Evolutionary conservation across 345 rosid species (phyloP).

Genomic region (Rhizophora mangle): DNA sequence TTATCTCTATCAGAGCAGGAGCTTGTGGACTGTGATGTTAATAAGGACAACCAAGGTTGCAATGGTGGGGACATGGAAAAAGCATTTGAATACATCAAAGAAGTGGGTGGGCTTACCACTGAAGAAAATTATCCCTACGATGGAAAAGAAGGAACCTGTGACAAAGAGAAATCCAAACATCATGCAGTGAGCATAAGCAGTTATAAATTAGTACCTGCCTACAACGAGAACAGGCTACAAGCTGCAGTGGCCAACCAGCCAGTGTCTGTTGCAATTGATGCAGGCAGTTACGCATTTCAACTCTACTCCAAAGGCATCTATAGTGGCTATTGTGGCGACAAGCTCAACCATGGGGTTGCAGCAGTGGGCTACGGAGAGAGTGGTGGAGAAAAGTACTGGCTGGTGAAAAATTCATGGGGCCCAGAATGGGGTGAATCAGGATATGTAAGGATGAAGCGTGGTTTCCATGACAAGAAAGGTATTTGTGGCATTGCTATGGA

Average conservation of each 20-base stretch:
- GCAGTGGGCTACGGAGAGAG: conserved; percentile 71
- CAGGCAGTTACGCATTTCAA: conserved; percentile 58
- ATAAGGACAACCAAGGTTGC: conserved; percentile 50
- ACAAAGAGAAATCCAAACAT: conserved; percentile 31
- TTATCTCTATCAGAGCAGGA: conserved; percentile 77
- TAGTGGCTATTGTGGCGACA: conserved; percentile 51
- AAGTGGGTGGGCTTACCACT: conserved; percentile 57
- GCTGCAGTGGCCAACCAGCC: conserved; percentile 68
- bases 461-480: conserved; percentile 33
- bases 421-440: conserved; percentile 84
- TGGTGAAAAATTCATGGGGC: conserved; percentile 94
- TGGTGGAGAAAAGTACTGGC: conserved; percentile 52
- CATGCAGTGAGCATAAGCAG: conserved; percentile 49
- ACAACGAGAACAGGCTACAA: conserved; percentile 51
- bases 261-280: conserved; percentile 80
- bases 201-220: conserved; percentile 33
- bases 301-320: conserved; percentile 63
- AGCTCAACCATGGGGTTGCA: conserved; percentile 77
- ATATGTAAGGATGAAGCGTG: conserved; percentile 61
- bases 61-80: conserved; percentile 72
- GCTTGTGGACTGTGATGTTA: conserved; percentile 70
- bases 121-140: conserved; percentile 59
- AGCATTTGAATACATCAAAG: conserved; percentile 52
- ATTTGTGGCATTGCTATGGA: conserved; percentile 75
- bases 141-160: conserved; percentile 42